phyloP scores from a whole-genome alignment of 179 eudicot genomes.

The Patellifolia procumbens region DNA sequence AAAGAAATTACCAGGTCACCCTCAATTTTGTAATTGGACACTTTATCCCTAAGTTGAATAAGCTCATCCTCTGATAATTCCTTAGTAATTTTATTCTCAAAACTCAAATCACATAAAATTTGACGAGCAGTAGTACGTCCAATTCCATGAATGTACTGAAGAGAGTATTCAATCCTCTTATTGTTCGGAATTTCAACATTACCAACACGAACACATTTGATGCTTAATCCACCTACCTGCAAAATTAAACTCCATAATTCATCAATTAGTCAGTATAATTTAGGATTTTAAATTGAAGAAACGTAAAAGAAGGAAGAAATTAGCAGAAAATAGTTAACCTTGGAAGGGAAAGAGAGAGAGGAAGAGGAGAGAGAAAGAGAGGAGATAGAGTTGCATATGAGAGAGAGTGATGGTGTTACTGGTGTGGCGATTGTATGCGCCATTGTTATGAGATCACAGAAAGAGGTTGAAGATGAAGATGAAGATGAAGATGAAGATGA shows the following conservation, averaged over 20 bases:
- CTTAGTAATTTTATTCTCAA: constrained; percentile 83
- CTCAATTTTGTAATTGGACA: constrained; percentile 88
- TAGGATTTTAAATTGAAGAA: neutral
- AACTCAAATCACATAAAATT: constrained; percentile 58
- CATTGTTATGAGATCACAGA: constrained; percentile 36
- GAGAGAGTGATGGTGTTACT: constrained; percentile 54
- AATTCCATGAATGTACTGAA: constrained; percentile 88
- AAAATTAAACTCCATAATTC: neutral
- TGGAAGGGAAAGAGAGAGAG: constrained; percentile 35
- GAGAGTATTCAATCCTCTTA: constrained; percentile 81
- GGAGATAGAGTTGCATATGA: constrained; percentile 44
- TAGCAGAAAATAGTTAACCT: constrained; percentile 36
- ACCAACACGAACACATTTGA: constrained; percentile 87
- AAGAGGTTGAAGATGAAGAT: neutral
- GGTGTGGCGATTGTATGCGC: constrained; percentile 72
- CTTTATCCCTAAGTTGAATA: constrained; percentile 67
- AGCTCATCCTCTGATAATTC: constrained; percentile 86
- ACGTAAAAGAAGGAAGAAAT: neutral
- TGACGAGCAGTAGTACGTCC: constrained; percentile 70
- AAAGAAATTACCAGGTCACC: constrained; percentile 79
- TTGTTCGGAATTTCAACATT: constrained; percentile 95
- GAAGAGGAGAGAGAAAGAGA: constrained; percentile 27
- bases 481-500: neutral
- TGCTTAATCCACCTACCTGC: constrained; percentile 54
- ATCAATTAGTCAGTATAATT: neutral